phyloP scores from a whole-genome alignment of 2,329 filamentous ascomycete species.

The Coniosporium tulheliwenetii region DNA sequence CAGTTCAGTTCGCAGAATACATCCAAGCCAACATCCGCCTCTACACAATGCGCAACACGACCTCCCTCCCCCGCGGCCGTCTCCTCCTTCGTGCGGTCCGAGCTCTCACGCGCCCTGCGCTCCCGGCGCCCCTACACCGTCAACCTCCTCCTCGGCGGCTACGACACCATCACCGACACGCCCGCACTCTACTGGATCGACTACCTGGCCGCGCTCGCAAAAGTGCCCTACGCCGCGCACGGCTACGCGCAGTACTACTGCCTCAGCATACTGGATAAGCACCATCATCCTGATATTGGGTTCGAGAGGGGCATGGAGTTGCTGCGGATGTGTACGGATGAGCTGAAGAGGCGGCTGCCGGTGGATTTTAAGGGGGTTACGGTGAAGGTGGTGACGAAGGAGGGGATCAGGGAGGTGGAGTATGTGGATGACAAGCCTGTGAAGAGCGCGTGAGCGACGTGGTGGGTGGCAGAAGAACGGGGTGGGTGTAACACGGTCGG shows the following conservation, averaged over 20 bases:
- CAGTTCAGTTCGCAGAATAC: constrained; percentile 98
- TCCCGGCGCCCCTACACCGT: constrained; percentile 93
- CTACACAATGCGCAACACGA: constrained; percentile 96
- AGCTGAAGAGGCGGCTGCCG: constrained; percentile 89
- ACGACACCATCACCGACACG: constrained; percentile 82
- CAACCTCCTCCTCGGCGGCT: constrained; percentile 86
- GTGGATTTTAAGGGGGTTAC: constrained; percentile 91
- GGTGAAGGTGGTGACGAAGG: constrained; percentile 90
- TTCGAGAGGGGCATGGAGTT: constrained; percentile 85
- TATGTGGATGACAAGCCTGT: constrained; percentile 71
- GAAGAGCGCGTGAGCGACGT: constrained; percentile 36
- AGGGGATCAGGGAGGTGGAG: constrained; percentile 72
- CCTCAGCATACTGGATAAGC: constrained; percentile 92
- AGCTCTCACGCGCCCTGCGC: constrained; percentile 79
- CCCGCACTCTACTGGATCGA: constrained; percentile 94
- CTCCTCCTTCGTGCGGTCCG: constrained; percentile 82
- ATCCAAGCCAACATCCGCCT: constrained; percentile 97
- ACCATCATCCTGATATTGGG: constrained; percentile 88
- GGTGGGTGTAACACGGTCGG: too few species aligned
- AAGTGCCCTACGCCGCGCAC: constrained; percentile 88
- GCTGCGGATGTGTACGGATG: constrained; percentile 86
- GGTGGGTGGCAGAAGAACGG: neutral
- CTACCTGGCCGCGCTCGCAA: constrained; percentile 78
- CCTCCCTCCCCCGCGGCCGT: constrained; percentile 80
- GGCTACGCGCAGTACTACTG: constrained; percentile 99